A percentile compares a stretch with the other conserved stretches of the same genome.
These are phyloP conservation scores for Pseudonitzschia multiseries DNA, from an alignment of 108 stramenopile species.

Conservation along the genomic window DNA sequence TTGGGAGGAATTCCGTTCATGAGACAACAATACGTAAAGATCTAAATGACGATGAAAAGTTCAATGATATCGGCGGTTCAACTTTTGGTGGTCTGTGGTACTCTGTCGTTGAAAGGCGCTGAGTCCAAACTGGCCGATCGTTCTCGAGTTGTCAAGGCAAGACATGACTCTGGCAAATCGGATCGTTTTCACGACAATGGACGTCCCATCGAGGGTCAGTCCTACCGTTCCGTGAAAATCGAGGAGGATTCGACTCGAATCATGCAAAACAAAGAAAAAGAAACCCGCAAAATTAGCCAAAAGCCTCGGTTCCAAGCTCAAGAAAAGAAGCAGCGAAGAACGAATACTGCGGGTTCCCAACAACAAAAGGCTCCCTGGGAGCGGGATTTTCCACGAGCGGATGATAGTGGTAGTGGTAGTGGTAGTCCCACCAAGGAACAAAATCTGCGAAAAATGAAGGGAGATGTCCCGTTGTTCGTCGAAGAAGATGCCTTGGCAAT, in stretches of 20 bases:
- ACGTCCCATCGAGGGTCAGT: slow-evolving; percentile 57
- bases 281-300: slow-evolving; percentile 6
- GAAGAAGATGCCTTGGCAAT: slow-evolving; percentile 1
- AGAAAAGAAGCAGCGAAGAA: slow-evolving; percentile 16
- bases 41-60: neutral
- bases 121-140: slow-evolving; percentile 79
- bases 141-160: slow-evolving; percentile 69
- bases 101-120: slow-evolving; percentile 2
- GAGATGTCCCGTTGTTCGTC: slow-evolving; percentile 13
- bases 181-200: slow-evolving; percentile 56
- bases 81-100: neutral
- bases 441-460: slow-evolving; percentile 15
- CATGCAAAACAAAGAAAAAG: slow-evolving; percentile 5
- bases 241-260: slow-evolving; percentile 12
- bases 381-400: slow-evolving; percentile 25
- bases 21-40: no score
- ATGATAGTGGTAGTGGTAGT: no score
- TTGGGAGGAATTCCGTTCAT: no score
- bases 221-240: slow-evolving; percentile 42
- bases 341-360: neutral
- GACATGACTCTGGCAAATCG: slow-evolving; percentile 39
- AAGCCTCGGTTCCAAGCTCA: slow-evolving; percentile 12
- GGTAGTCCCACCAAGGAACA: slow-evolving; percentile 13
- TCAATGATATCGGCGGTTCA: slow-evolving; percentile 7
- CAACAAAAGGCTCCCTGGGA: slow-evolving; percentile 45